Conservation (phyloP, 2,329 filamentous ascomycete species). For the Xenosphaeropsis pyriputrescens region DNA sequence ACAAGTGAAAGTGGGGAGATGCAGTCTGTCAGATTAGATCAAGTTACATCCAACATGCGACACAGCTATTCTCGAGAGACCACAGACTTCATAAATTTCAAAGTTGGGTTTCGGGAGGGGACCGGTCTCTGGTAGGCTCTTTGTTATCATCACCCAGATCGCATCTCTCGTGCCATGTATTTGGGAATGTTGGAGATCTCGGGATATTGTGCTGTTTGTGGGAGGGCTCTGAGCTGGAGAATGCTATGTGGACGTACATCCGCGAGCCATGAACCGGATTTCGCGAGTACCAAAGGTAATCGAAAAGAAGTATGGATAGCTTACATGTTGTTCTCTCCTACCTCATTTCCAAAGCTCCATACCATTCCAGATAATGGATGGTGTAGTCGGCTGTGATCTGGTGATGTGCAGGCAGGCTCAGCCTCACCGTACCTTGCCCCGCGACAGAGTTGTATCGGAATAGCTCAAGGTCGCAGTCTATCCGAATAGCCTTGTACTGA, state of each 20-base stretch:
- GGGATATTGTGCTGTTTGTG: no score
- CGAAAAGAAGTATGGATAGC: not conserved
- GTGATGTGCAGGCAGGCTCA: no score
- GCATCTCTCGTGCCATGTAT: slow-evolving; percentile 1
- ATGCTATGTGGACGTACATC: not conserved
- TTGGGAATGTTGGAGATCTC: not conserved
- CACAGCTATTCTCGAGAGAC: not conserved
- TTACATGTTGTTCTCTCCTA: not conserved
- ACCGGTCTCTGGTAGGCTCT: slow-evolving; percentile 3
- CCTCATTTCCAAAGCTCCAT: not conserved
- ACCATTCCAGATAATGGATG: no score
- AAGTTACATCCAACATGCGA: slow-evolving; percentile 15
- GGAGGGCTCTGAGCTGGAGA: no score
- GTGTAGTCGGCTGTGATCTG: no score
- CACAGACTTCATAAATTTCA: slow-evolving; percentile 1
- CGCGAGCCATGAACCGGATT: not conserved
- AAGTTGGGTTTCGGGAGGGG: slow-evolving; percentile 1
- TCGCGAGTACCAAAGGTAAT: not conserved
- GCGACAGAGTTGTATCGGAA: no score
- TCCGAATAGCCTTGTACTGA: no score
- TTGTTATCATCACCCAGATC: slow-evolving; percentile 5
- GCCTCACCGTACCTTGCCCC: no score
- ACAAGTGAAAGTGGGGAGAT: no score
- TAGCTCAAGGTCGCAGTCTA: no score
- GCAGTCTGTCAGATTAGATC: slow-evolving; percentile 18